Evolutionary conservation across 2,329 filamentous ascomycete genomes (phyloP).

Genomic region (Iodosphaeria phyllophila): DNA sequence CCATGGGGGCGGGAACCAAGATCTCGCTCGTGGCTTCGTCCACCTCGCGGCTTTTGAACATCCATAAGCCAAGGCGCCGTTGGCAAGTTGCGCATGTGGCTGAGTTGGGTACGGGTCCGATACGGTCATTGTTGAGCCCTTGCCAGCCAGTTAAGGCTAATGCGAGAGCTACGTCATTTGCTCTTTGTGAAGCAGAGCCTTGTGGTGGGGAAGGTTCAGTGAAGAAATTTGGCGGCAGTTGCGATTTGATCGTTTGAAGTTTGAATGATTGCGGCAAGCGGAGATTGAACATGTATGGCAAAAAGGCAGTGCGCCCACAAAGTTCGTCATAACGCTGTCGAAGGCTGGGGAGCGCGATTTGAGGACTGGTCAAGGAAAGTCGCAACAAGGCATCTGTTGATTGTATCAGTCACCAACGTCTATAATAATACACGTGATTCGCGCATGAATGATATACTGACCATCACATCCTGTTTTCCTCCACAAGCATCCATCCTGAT

Average conservation of each 20-base stretch:
- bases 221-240: conserved; percentile 38
- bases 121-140: conserved; percentile 32
- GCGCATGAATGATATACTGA: conserved; percentile 16
- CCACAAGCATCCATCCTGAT: conserved; percentile 75
- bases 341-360: conserved; percentile 36
- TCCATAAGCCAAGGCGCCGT: conserved; percentile 78
- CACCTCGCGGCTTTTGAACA: conserved; percentile 65
- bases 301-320: conserved; percentile 29
- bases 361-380: conserved; percentile 42
- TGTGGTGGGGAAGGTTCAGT: conserved; percentile 23
- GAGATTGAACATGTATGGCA: conserved; percentile 44
- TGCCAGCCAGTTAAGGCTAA: conserved; percentile 65
- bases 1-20: conserved; percentile 41
- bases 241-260: conserved; percentile 26
- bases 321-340: conserved; percentile 47
- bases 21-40: conserved; percentile 29
- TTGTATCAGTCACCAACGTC: neutral
- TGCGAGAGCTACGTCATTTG: conserved; percentile 45
- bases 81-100: conserved; percentile 74
- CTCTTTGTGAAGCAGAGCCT: no score
- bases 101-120: conserved; percentile 48
- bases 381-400: conserved; percentile 36
- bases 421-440: conserved; percentile 9
- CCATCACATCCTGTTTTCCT: conserved; percentile 72
- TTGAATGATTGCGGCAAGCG: conserved; percentile 33